Evolutionary conservation across 331 rosid species (phyloP).

Genomic region (Spiraea crenata): DNA sequence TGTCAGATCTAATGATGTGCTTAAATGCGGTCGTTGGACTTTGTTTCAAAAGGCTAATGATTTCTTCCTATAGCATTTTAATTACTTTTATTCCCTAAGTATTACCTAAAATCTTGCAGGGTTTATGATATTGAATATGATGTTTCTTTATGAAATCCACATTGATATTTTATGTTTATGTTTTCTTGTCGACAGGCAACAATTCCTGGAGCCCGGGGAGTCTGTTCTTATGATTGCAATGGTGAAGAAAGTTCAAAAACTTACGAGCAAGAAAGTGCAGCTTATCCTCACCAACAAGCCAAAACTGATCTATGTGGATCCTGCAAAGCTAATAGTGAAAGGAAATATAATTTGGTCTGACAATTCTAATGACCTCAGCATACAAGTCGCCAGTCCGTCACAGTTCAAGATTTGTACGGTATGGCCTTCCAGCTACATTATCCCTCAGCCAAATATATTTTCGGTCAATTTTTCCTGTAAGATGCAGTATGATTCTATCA

Average conservation of each 20-base stretch:
- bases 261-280: conserved; percentile 97
- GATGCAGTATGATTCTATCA: not conserved
- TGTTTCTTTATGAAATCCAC: not conserved
- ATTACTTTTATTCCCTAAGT: not conserved
- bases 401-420: conserved; percentile 92
- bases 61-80: not conserved
- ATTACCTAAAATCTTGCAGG: not conserved
- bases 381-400: conserved; percentile 84
- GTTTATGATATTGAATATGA: not conserved
- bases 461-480: not conserved
- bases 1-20: conserved; percentile 5
- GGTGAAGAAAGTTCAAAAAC: conserved; percentile 89
- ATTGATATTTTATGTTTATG: conserved; percentile 5
- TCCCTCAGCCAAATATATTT: not conserved
- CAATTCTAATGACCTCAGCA: conserved; percentile 80
- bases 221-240: conserved; percentile 93
- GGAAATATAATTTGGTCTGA: conserved; percentile 95
- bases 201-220: conserved; percentile 94
- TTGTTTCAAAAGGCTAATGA: not conserved
- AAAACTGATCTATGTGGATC: conserved; percentile 90
- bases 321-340: conserved; percentile 77
- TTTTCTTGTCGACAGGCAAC: conserved; percentile 63
- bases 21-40: conserved; percentile 8
- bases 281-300: conserved; percentile 98
- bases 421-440: conserved; percentile 21